Percentiles rank a stretch among this genome's conserved stretches.
Conservation (phyloP, 495 filamentous ascomycete species). For the Penicillium desertorum region DNA sequence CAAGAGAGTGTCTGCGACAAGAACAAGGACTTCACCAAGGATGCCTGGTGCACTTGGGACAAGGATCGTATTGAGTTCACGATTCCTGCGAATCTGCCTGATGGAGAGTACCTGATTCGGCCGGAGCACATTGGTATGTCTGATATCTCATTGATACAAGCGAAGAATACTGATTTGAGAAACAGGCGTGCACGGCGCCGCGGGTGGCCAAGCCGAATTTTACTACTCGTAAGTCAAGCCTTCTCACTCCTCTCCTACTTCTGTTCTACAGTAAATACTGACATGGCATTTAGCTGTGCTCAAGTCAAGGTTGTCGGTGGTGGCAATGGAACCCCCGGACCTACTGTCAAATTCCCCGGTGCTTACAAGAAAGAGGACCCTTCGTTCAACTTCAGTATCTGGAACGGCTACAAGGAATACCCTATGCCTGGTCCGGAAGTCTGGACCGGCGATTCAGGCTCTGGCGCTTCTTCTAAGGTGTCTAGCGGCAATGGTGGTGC, state of each 20-base stretch:
- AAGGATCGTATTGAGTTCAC: conserved; percentile 31
- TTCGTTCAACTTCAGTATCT: background rate
- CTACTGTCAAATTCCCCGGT: conserved; percentile 49
- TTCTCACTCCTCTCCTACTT: background rate
- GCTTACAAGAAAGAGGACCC: conserved; percentile 35
- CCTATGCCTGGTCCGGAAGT: background rate
- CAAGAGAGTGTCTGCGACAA: conserved; percentile 24
- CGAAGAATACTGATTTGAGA: background rate
- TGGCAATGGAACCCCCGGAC: conserved; percentile 46
- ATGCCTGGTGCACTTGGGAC: conserved; percentile 14
- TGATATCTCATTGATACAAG: background rate
- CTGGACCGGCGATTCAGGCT: background rate
- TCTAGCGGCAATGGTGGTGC: background rate
- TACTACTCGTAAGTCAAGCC: background rate
- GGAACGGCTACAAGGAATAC: background rate
- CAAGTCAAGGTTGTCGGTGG: conserved; percentile 57
- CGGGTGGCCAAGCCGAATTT: conserved; percentile 5
- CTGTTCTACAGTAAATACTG: background rate
- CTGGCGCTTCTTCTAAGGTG: background rate
- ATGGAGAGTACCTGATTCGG: conserved; percentile 60
- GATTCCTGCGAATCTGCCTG: conserved; percentile 51
- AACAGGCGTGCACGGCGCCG: conserved; percentile 9
- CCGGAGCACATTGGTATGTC: conserved; percentile 51
- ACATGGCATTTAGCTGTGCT: conserved; percentile 38
- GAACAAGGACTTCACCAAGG: conserved; percentile 34